Percentiles rank a stretch among this genome's conserved stretches.
Evolutionary conservation across 768 basidiomycete species (phyloP).

Genomic region (Kwoniella bestiolae): DNA sequence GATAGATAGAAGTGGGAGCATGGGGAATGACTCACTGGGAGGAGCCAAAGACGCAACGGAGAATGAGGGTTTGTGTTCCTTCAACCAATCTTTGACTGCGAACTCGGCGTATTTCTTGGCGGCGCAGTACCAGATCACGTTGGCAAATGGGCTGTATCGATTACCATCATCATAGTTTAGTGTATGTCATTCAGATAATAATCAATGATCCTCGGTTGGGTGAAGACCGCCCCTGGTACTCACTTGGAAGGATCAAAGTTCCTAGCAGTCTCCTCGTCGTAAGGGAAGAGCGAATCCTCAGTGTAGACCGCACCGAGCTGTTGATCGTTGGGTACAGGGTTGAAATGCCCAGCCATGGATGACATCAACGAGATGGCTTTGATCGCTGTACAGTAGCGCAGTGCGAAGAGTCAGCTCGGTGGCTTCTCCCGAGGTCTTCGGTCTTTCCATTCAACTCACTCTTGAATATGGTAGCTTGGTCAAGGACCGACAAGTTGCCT

Average conservation of each 20-base stretch:
- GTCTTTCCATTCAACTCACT: background rate
- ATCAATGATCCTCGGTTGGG: too few species aligned
- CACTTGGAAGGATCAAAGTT: conserved; percentile 18
- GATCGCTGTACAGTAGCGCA: background rate
- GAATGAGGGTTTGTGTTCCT: conserved; percentile 25
- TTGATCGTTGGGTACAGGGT: conserved; percentile 19
- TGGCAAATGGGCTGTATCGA: conserved; percentile 1
- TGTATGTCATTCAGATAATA: too few species aligned
- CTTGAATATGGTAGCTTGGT: conserved; percentile 15
- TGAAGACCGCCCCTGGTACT: too few species aligned
- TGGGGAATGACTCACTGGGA: conserved; percentile 35
- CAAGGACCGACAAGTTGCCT: conserved; percentile 36
- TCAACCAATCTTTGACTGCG: conserved; percentile 33
- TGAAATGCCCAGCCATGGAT: conserved; percentile 16
- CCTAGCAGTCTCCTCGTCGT: conserved; percentile 29
- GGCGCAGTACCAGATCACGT: conserved; percentile 42
- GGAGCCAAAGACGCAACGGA: conserved; percentile 40
- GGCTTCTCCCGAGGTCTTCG: background rate
- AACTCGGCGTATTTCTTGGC: conserved; percentile 48
- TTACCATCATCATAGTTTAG: too few species aligned
- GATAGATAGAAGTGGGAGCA: background rate
- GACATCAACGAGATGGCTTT: conserved; percentile 20
- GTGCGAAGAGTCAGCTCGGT: background rate
- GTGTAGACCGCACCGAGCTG: conserved; percentile 39
- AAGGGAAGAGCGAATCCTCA: conserved; percentile 44